These are phyloP conservation scores for Scopulariopsis brevicaulis DNA, from an alignment of 2,329 filamentous ascomycete species.

Conservation along the genomic window DNA sequence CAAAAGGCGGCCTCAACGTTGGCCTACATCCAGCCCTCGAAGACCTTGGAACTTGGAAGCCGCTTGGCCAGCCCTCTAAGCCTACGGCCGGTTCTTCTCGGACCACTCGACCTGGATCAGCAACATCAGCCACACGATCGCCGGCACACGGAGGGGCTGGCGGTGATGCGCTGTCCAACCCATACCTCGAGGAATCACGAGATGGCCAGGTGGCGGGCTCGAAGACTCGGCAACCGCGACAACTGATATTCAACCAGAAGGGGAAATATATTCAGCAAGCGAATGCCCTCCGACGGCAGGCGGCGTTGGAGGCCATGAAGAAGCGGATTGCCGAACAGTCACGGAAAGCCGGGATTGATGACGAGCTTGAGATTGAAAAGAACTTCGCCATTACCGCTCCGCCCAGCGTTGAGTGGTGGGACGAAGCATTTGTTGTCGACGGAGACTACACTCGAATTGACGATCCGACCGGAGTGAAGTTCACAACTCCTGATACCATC, in stretches of 20 bases:
- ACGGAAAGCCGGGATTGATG: conserved; percentile 85
- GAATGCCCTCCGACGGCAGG: conserved; percentile 77
- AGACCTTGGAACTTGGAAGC: conserved; percentile 36
- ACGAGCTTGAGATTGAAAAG: conserved; percentile 80
- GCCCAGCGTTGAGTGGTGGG: conserved; percentile 94
- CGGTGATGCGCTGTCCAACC: conserved; percentile 39
- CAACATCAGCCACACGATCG: background rate
- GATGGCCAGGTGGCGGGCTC: conserved; percentile 43
- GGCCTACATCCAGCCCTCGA: conserved; percentile 68
- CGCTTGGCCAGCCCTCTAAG: conserved; percentile 15
- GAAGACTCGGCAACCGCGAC: conserved; percentile 59
- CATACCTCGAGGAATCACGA: conserved; percentile 67
- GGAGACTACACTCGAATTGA: conserved; percentile 63
- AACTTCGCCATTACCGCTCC: conserved; percentile 76
- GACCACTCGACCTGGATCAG: conserved; percentile 24
- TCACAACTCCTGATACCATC: conserved; percentile 70
- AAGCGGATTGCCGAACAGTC: conserved; percentile 80
- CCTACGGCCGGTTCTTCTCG: conserved; percentile 10
- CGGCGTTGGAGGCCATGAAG: conserved; percentile 87
- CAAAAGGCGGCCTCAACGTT: conserved; percentile 59
- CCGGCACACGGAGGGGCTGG: conserved; percentile 8
- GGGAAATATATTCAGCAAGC: conserved; percentile 96
- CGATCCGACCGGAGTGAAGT: conserved; percentile 54
- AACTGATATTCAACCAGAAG: conserved; percentile 84
- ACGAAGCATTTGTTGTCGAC: conserved; percentile 68